Evolutionary conservation across 768 basidiomycete genomes (phyloP).

Genomic region (Pulveroboletus sp.): DNA sequence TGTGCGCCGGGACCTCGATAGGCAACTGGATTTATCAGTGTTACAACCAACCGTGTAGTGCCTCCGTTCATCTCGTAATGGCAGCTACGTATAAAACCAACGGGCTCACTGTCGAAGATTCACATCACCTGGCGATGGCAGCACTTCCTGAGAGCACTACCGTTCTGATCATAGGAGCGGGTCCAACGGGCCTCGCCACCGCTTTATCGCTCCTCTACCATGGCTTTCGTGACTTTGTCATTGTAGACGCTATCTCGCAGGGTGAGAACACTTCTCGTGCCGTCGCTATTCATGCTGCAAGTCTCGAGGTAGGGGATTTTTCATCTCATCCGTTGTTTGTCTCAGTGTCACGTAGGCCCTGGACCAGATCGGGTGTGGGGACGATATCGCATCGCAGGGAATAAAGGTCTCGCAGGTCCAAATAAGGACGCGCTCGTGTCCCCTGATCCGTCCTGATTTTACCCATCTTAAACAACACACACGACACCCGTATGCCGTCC

Average conservation of each 20-base stretch:
- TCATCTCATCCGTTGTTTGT: too few species aligned
- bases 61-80: too few species aligned
- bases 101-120: too few species aligned
- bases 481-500: slow-evolving; percentile 38
- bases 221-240: slow-evolving; percentile 38
- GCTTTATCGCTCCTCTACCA: slow-evolving; percentile 45
- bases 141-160: slow-evolving; percentile 28
- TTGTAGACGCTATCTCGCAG: slow-evolving; percentile 38
- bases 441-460: slow-evolving; percentile 30
- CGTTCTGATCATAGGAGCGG: slow-evolving; percentile 49
- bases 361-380: slow-evolving; percentile 40
- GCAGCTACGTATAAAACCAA: too few species aligned
- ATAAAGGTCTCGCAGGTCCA: slow-evolving; percentile 23
- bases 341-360: slow-evolving; percentile 23
- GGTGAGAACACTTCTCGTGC: slow-evolving; percentile 44
- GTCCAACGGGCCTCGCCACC: slow-evolving; percentile 44
- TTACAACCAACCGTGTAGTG: too few species aligned
- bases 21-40: too few species aligned
- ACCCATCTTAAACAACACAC: slow-evolving; percentile 38
- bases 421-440: slow-evolving; percentile 30
- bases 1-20: too few species aligned
- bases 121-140: slow-evolving; percentile 11
- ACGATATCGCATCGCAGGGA: slow-evolving; percentile 37
- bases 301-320: slow-evolving; percentile 39
- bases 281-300: slow-evolving; percentile 47